Evolutionary conservation across 192 early-diverging fungal genomes (phyloP), one percentile per base, ranked within the genome.

Genomic region (Gamsiella multidivaricata): DNA sequence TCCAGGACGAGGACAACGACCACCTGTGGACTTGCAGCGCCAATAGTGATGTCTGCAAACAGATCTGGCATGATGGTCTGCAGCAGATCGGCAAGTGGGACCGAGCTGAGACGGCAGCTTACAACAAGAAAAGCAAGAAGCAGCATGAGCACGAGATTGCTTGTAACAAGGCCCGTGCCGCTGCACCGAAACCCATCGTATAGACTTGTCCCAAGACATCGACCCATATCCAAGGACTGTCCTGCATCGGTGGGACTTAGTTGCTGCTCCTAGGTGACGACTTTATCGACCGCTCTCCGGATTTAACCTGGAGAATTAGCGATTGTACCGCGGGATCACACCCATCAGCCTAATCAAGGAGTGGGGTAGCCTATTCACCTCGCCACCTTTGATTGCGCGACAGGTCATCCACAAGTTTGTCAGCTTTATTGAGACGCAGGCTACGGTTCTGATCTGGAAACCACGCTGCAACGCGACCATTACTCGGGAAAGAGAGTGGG

Each of bases 21-120:
- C 64, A 66, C 11, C 5, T 56, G 1, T 66, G 64, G 42, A 43
- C 14, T 1, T 65, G 37, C 29, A 54, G 26, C 52, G 29, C 52
- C 5, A 17, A n/a, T 17, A 20, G 23, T 9, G 18, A 23, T 9
- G 47, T 50, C 20, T 9, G 1, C 18, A 23, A 17, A 1, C 15
- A 22, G 15, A 50, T 23, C 6, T 50, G 14, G 14, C 15, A 50
- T 11, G 47, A 17, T 9, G 47, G 15, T 9, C 47, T 50, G 47
- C 8, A 0, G 9, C 18, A 23, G n/a, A 50, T 50, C 23, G 47
- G 20, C 20, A 20, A 20, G 0, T 50, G 47, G 47, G 47, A 20
- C 9, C 14, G 23, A 23, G 9, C 14, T 15, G 6, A 11, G 20
- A 7, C 47, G 2, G 47, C 2, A 11, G 20, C 12, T 9, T 50